Evolutionary conservation across 306 rosid species (phyloP).

Genomic region (Cotoneaster glaucophyllus): DNA sequence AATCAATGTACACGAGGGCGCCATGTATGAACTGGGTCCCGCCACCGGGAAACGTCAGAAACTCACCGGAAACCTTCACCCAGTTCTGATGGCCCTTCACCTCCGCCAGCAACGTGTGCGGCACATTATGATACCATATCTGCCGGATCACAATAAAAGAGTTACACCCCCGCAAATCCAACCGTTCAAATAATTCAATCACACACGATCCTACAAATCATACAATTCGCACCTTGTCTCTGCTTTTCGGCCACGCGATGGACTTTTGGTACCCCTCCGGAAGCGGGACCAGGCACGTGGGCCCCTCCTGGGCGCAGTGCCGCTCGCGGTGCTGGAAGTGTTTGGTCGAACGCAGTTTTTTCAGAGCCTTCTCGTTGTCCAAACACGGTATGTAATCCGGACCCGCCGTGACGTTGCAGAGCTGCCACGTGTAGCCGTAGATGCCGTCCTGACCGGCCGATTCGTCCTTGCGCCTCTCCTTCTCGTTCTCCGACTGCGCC

Average conservation of each 20-base stretch:
- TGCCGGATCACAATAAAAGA: slow-evolving; percentile 12
- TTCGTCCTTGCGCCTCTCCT: slow-evolving; percentile 59
- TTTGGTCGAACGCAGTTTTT: slow-evolving; percentile 32
- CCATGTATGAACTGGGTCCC: slow-evolving; percentile 95
- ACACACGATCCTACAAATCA: background rate
- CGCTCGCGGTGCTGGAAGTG: slow-evolving; percentile 88
- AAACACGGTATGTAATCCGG: slow-evolving; percentile 85
- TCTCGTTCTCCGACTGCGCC: slow-evolving; percentile 61
- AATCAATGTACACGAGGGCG: slow-evolving; percentile 86
- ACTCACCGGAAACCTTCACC: slow-evolving; percentile 87
- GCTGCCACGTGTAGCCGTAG: slow-evolving; percentile 48
- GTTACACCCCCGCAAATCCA: background rate
- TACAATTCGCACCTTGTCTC: slow-evolving; percentile 53
- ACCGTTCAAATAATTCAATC: background rate
- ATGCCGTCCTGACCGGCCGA: slow-evolving; percentile 24
- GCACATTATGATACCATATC: slow-evolving; percentile 88
- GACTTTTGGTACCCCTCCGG: slow-evolving; percentile 57
- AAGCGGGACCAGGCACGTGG: slow-evolving; percentile 65
- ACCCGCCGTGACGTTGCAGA: slow-evolving; percentile 64
- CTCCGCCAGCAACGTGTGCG: slow-evolving; percentile 62
- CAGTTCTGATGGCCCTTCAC: slow-evolving; percentile 97
- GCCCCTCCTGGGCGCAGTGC: slow-evolving; percentile 79
- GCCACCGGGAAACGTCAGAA: slow-evolving; percentile 88
- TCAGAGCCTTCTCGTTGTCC: slow-evolving; percentile 73
- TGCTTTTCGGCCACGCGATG: slow-evolving; percentile 64